A percentile compares a stretch with the other conserved stretches of the same genome.
These are phyloP conservation scores for Mycena filopes DNA, from an alignment of 768 basidiomycete species.

Conservation along the genomic window DNA sequence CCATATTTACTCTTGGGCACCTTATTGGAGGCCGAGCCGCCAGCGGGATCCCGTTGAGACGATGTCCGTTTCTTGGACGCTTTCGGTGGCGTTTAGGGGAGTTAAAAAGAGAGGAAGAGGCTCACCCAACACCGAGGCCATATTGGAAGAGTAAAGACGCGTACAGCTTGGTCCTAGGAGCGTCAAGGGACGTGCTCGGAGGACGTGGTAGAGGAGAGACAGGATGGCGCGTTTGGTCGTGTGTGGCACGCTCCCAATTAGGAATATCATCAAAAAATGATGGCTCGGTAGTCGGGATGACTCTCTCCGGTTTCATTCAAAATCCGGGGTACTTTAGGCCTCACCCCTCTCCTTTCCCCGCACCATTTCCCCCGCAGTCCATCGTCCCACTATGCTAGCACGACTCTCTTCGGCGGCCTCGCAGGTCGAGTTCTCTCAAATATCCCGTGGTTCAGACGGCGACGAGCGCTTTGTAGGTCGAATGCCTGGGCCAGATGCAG, in stretches of 20 bases:
- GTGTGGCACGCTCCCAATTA: not conserved
- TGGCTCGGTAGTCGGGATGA: not conserved
- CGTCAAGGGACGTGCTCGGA: not conserved
- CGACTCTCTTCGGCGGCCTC: conserved; percentile 15
- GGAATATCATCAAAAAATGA: not conserved
- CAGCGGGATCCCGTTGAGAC: conserved; percentile 12
- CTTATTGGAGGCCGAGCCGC: conserved; percentile 22
- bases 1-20: conserved; percentile 25
- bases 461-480: conserved; percentile 17
- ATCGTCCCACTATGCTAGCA: conserved; percentile 16
- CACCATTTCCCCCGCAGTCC: not conserved
- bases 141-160: not conserved
- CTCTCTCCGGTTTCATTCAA: not conserved
- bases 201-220: not conserved
- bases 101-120: not conserved
- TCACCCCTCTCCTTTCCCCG: not conserved
- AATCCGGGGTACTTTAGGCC: not conserved
- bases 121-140: conserved; percentile 3
- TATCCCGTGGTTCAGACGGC: not conserved
- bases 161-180: conserved; percentile 1
- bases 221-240: not conserved
- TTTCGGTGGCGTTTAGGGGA: not conserved
- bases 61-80: conserved; percentile 22
- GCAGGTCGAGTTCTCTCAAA: conserved; percentile 16
- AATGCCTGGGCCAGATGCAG: not conserved